Evolutionary conservation across 495 filamentous ascomycete species (phyloP).

Genomic region (Penicillium robsamsonii): DNA sequence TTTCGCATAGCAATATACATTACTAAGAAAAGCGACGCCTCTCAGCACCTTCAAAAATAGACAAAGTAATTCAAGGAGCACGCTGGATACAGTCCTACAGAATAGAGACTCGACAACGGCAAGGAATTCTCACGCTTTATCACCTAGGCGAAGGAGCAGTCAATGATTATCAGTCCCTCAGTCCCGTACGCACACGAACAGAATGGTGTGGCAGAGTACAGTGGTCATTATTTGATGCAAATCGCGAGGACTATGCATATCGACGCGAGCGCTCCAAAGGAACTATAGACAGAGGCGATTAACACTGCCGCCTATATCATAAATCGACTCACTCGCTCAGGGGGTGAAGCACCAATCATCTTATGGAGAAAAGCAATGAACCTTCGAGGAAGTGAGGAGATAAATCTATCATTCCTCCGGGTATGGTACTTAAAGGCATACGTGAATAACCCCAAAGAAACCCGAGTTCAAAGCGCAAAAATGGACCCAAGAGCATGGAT

Average conservation of each 20-base stretch:
- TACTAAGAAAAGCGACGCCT: neutral
- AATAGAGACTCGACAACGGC: neutral
- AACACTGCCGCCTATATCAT: neutral
- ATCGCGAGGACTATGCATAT: neutral
- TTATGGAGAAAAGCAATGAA: neutral
- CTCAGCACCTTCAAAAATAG: neutral
- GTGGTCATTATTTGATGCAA: neutral
- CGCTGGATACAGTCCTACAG: neutral
- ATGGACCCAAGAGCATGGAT: neutral
- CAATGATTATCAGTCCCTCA: neutral
- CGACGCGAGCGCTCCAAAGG: neutral
- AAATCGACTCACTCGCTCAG: neutral
- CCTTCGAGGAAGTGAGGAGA: neutral
- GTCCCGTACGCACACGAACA: neutral
- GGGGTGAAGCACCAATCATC: neutral
- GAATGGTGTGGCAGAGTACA: neutral
- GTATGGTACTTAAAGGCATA: neutral
- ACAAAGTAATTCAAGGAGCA: no score
- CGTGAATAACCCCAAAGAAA: neutral
- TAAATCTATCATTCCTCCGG: neutral
- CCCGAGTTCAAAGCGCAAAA: neutral
- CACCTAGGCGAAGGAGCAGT: neutral
- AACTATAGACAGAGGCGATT: neutral
- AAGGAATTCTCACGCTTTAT: neutral
- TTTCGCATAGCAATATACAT: neutral